Evolutionary conservation across 2,329 filamentous ascomycete species (phyloP).

Genomic region (Fusarium coffeatum): DNA sequence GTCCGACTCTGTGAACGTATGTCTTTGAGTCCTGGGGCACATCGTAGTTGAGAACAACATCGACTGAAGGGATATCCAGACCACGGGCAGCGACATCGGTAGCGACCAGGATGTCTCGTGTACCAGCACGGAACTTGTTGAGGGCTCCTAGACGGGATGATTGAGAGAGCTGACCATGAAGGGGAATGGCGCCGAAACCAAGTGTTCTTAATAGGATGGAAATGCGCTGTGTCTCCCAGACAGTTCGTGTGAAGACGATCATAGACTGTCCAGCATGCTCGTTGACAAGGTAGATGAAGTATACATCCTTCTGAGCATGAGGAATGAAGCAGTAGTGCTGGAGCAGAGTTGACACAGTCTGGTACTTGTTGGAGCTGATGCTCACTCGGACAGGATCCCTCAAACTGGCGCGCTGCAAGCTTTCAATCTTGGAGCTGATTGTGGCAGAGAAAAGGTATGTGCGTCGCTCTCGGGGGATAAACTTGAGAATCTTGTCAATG

Average conservation of each 20-base stretch:
- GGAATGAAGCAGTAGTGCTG: constrained; percentile 91
- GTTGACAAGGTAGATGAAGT: constrained; percentile 86
- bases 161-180: constrained; percentile 93
- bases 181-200: constrained; percentile 89
- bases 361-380: constrained; percentile 85
- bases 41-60: constrained; percentile 88
- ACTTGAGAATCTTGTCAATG: constrained; percentile 92
- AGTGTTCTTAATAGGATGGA: constrained; percentile 85
- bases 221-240: constrained; percentile 88
- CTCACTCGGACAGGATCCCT: constrained; percentile 85
- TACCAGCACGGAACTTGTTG: constrained; percentile 86
- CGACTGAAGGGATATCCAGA: constrained; percentile 92
- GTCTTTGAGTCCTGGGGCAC: constrained; percentile 88
- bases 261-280: constrained; percentile 86
- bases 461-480: constrained; percentile 79
- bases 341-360: constrained; percentile 88
- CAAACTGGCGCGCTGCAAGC: constrained; percentile 87
- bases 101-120: constrained; percentile 87
- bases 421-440: constrained; percentile 93
- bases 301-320: constrained; percentile 87
- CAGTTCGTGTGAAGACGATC: constrained; percentile 92
- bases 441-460: constrained; percentile 96
- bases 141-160: constrained; percentile 86
- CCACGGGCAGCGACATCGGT: constrained; percentile 95
- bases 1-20: constrained; percentile 89